Evolutionary conservation across 1,139 yeast genomes (phyloP).

Genomic region (Scheffersomyces lignicola): DNA sequence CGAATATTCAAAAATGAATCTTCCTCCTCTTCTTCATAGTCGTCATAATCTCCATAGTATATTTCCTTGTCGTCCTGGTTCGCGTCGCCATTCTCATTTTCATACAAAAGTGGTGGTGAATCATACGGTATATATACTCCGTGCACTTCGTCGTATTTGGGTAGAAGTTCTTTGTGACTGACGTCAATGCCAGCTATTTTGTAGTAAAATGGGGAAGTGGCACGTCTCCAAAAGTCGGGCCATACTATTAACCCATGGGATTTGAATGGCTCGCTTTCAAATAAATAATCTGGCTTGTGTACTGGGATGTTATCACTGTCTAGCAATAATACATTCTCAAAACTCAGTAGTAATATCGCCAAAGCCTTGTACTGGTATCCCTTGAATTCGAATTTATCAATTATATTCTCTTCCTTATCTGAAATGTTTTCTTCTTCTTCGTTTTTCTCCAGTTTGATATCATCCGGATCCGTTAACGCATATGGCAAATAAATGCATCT

Average conservation of each 20-base stretch:
- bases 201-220: conserved; percentile 44
- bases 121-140: conserved; percentile 18
- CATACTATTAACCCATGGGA: conserved; percentile 41
- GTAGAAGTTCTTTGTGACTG: conserved; percentile 25
- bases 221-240: conserved; percentile 52
- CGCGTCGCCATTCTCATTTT: not conserved
- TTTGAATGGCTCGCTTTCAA: conserved; percentile 28
- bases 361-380: conserved; percentile 82
- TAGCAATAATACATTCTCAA: conserved; percentile 70
- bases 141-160: conserved; percentile 31
- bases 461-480: conserved; percentile 29
- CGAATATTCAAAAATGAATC: not conserved
- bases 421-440: conserved; percentile 15
- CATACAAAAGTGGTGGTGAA: conserved; percentile 2
- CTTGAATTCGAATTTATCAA: conserved; percentile 47
- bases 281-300: conserved; percentile 49
- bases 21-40: conserved; percentile 9
- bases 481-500: conserved; percentile 65
- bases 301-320: conserved; percentile 80
- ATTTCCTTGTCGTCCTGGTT: conserved; percentile 4
- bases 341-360: conserved; percentile 72
- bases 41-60: conserved; percentile 10
- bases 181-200: conserved; percentile 35
- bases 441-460: conserved; percentile 25
- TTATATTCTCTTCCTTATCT: conserved; percentile 19